Conservation (phyloP, 2,329 filamentous ascomycete genomes). For the Alternaria metachromatica region DNA sequence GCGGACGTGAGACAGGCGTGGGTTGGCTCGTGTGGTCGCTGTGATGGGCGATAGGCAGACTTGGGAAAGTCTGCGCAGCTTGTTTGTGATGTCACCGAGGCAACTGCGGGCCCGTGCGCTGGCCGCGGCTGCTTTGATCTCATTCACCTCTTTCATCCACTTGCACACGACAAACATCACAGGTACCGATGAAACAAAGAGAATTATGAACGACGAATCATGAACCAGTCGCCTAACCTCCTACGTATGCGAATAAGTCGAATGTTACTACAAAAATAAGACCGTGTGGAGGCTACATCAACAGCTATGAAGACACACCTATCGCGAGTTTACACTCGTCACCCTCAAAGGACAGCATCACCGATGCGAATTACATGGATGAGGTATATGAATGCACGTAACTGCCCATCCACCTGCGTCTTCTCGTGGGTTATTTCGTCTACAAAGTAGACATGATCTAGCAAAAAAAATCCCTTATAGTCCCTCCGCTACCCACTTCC, state of each 20-base stretch:
- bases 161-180: not conserved
- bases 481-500: not conserved
- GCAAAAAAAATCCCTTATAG: not conserved
- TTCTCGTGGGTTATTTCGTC: not conserved
- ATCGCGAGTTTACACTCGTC: not conserved
- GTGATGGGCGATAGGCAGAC: slow-evolving; percentile 7
- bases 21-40: slow-evolving; percentile 2
- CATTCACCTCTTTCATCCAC: not conserved
- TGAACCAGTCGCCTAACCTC: not conserved
- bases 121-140: not conserved
- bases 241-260: not conserved
- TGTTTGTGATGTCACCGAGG: slow-evolving; percentile 34
- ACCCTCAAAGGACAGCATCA: not conserved
- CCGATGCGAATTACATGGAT: not conserved
- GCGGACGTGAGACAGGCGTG: not conserved
- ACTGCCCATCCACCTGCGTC: not conserved
- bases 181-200: not conserved
- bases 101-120: slow-evolving; percentile 17
- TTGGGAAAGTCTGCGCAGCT: slow-evolving; percentile 20
- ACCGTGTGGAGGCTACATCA: not conserved
- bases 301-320: not conserved
- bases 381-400: not conserved
- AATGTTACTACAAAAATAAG: not conserved
- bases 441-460: not conserved
- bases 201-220: not conserved